Base-by-base conservation (phyloP, 2,329 filamentous ascomycete species). In the Polytolypa hystricis region DNA sequence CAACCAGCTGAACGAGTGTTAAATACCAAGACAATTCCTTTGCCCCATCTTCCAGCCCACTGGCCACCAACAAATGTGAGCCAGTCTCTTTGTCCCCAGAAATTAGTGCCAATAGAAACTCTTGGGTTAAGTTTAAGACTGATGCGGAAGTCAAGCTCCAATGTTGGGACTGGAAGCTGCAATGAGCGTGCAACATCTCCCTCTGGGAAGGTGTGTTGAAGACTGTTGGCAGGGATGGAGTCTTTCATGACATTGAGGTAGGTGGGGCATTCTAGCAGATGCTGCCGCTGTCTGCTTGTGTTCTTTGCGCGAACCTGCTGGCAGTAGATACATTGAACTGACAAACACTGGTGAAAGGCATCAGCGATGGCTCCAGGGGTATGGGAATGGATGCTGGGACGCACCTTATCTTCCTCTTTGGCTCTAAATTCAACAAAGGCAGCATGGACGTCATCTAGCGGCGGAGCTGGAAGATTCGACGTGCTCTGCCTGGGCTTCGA, bases 221-320 rank as follows among this genome's bases (percentile, higher is more conserved):
- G 55, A 41, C 67, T 67, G 43, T 69, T 69, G 35, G 66, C 66
- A 19, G 66, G 66, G 29, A 69, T 69, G 1, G 64, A 65, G 40
- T 69, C 66, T 45, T 68, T 68, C 65, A 69, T 69, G 25, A 67
- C 65, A 46, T 65, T 67, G 14, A 67, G 60, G 42, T 69, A 69
- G 35, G 64, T 67, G 4, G 61, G 56, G 34, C 64, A 67, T 49
- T 67, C 64, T n/a, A 66, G 51, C 16, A 67, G 52, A 47, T 67
- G 64, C 43, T 67, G 64, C 23, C 64, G 62, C 47, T 67, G 64
- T 42, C 64, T 58, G 46, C 63, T 66, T n/a, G 64, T 67, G 41
- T 67, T 67, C 51, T 67, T 67, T 6, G 64, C 64, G 47, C 64
- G 58, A 31, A 67, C 62, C 48, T 66, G 64, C 44, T 67, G 64